Percentiles rank a stretch among this genome's conserved stretches.
These are phyloP conservation scores for Xanthoceras sorbifolium DNA, from an alignment of 345 rosid genomes.

Conservation along the genomic window DNA sequence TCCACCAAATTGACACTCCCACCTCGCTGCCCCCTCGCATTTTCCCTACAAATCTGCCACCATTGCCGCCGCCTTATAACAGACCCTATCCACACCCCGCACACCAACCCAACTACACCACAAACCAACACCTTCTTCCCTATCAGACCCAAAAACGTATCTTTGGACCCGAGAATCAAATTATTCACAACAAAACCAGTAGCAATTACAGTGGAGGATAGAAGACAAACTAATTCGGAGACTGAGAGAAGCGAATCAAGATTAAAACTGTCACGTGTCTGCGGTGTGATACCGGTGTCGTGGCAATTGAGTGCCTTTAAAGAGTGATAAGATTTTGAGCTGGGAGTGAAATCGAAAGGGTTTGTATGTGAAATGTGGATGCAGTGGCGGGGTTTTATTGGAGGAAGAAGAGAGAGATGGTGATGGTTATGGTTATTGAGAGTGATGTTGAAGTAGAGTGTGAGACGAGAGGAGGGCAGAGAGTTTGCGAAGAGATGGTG, in stretches of 20 bases:
- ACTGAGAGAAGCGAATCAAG: conserved; percentile 49
- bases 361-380: conserved; percentile 12
- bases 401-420: conserved; percentile 28
- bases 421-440: conserved; percentile 21
- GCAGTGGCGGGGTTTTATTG: conserved; percentile 31
- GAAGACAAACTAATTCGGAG: conserved; percentile 55
- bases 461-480: conserved; percentile 36
- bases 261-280: conserved; percentile 34
- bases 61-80: conserved; percentile 79
- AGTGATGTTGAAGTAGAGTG: conserved; percentile 33
- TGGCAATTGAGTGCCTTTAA: conserved; percentile 11
- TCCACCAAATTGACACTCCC: conserved; percentile 53
- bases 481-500: conserved; percentile 38
- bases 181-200: conserved; percentile 52
- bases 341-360: conserved; percentile 6
- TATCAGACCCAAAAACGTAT: conserved; percentile 38
- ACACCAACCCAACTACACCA: conserved; percentile 54
- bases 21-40: conserved; percentile 28
- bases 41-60: conserved; percentile 54
- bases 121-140: conserved; percentile 59
- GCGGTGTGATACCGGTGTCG: conserved; percentile 23
- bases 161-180: conserved; percentile 35
- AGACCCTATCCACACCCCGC: conserved; percentile 60
- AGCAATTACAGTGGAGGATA: conserved; percentile 58
- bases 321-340: conserved; percentile 17